A percentile compares a stretch with the other conserved stretches of the same genome.
phyloP scores from a whole-genome alignment of 2,329 filamentous ascomycete species.

The Hypoxylon sp. region DNA sequence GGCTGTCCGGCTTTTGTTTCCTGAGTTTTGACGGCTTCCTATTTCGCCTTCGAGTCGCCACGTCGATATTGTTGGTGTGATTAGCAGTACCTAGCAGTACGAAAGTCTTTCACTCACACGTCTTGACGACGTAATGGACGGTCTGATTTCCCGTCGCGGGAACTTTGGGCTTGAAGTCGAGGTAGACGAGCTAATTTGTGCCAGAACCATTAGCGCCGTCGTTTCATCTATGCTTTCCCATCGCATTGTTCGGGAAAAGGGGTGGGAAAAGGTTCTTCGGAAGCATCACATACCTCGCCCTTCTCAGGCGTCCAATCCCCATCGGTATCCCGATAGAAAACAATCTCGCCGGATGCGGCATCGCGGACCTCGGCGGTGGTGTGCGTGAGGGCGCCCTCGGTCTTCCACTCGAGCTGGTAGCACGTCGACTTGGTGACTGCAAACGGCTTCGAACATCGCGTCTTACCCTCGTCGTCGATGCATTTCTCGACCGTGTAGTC shows the following conservation, averaged over 20 bases:
- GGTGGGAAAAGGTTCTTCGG: too few relatives aligned
- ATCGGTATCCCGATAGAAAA: slow-evolving; percentile 60
- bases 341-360: slow-evolving; percentile 54
- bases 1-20: too few relatives aligned
- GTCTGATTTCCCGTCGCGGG: slow-evolving; percentile 58
- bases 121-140: slow-evolving; percentile 57
- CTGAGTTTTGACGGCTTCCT: too few relatives aligned
- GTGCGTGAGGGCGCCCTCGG: slow-evolving; percentile 55
- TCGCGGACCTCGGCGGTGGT: slow-evolving; percentile 47
- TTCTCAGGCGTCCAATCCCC: slow-evolving; percentile 60
- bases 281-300: slow-evolving; percentile 50
- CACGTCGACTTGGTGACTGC: slow-evolving; percentile 53
- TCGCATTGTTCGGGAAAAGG: too few relatives aligned
- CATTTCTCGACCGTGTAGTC: slow-evolving; percentile 59
- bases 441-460: slow-evolving; percentile 57
- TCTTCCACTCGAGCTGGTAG: slow-evolving; percentile 57
- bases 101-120: slow-evolving; percentile 46
- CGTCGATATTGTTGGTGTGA: neutral
- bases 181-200: slow-evolving; percentile 53
- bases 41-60: too few relatives aligned
- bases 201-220: neutral
- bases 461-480: slow-evolving; percentile 54
- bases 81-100: neutral
- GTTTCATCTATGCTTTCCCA: neutral
- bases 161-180: slow-evolving; percentile 61